These are phyloP conservation scores for Paramyrothecium roridum DNA, from an alignment of 2,329 filamentous ascomycete genomes.

Conservation along the genomic window DNA sequence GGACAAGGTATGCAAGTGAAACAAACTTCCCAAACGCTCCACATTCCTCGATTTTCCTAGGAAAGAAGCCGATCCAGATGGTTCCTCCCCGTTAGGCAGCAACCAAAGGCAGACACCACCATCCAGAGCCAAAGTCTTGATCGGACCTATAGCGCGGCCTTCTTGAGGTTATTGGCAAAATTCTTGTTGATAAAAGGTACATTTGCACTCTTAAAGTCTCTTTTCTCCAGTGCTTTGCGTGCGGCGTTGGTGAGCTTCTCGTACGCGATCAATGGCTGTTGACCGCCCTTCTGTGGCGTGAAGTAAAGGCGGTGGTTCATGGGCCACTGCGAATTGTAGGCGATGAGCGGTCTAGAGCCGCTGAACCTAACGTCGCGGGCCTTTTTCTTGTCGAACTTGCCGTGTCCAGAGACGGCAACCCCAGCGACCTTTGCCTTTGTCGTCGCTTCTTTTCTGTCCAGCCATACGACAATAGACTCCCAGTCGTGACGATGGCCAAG, in stretches of 20 bases:
- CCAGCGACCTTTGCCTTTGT: slow-evolving; percentile 27
- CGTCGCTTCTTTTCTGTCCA: slow-evolving; percentile 15
- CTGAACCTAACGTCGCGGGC: slow-evolving; percentile 14
- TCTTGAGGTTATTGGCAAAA: slow-evolving; percentile 16
- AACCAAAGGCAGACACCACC: too few species aligned
- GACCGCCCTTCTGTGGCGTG: slow-evolving; percentile 28
- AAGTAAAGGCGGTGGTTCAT: slow-evolving; percentile 33
- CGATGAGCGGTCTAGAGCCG: slow-evolving; percentile 19
- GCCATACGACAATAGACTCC: slow-evolving; percentile 32
- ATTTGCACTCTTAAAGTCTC: slow-evolving; percentile 37
- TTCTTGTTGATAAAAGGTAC: slow-evolving; percentile 34
- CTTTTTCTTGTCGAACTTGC: slow-evolving; percentile 24
- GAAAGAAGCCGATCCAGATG: too few species aligned
- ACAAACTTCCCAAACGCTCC: too few species aligned
- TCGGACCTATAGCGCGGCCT: slow-evolving; percentile 8
- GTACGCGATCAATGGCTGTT: slow-evolving; percentile 39
- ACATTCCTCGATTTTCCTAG: too few species aligned
- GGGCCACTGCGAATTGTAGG: slow-evolving; percentile 25
- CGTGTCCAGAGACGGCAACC: slow-evolving; percentile 31
- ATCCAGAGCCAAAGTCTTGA: too few species aligned
- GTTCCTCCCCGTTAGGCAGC: too few species aligned
- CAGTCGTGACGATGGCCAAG: slow-evolving; percentile 36
- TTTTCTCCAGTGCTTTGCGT: slow-evolving; percentile 27
- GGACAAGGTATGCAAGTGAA: too few species aligned
- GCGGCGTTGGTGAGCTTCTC: slow-evolving; percentile 32